These are phyloP conservation scores for Apiotrichum siamense DNA, from an alignment of 1,284 basidiomycete species.

Conservation along the genomic window DNA sequence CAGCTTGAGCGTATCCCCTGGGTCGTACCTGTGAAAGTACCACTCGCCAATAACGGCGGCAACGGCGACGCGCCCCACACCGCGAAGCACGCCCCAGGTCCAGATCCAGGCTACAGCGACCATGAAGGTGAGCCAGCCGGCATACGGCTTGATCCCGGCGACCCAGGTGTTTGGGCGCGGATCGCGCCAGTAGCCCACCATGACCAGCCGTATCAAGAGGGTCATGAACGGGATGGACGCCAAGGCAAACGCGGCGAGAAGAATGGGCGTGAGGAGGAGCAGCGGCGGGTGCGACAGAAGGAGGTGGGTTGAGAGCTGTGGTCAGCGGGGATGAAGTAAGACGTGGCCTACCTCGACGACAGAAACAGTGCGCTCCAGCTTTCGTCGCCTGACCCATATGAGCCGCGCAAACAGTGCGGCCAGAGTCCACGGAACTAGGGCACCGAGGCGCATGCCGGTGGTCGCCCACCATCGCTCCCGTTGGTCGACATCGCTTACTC, in stretches of 20 bases:
- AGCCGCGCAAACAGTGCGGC: slow-evolving; percentile 66
- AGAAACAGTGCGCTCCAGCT: slow-evolving; percentile 54
- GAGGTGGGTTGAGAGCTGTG: slow-evolving; percentile 63
- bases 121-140: slow-evolving; percentile 70
- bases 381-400: slow-evolving; percentile 60
- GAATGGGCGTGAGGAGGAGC: slow-evolving; percentile 68
- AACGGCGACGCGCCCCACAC: slow-evolving; percentile 68
- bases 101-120: slow-evolving; percentile 73
- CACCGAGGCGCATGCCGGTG: slow-evolving; percentile 64
- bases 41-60: slow-evolving; percentile 82
- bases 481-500: slow-evolving; percentile 60
- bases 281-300: slow-evolving; percentile 74
- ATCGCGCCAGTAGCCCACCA: too few relatives aligned
- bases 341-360: slow-evolving; percentile 57
- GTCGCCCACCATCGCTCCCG: slow-evolving; percentile 66
- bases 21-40: slow-evolving; percentile 74
- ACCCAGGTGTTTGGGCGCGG: slow-evolving; percentile 50
- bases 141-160: slow-evolving; percentile 73
- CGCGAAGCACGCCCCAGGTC: slow-evolving; percentile 83
- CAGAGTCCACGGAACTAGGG: slow-evolving; percentile 65
- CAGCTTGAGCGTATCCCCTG: slow-evolving; percentile 1
- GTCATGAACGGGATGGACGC: slow-evolving; percentile 78
- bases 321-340: slow-evolving; percentile 1
- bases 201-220: too few relatives aligned
- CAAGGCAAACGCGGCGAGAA: slow-evolving; percentile 66